Evolutionary conservation across 179 eudicot species (phyloP), one percentile per base, ranked within the genome.

Genomic region (Beta macrorhiza): DNA sequence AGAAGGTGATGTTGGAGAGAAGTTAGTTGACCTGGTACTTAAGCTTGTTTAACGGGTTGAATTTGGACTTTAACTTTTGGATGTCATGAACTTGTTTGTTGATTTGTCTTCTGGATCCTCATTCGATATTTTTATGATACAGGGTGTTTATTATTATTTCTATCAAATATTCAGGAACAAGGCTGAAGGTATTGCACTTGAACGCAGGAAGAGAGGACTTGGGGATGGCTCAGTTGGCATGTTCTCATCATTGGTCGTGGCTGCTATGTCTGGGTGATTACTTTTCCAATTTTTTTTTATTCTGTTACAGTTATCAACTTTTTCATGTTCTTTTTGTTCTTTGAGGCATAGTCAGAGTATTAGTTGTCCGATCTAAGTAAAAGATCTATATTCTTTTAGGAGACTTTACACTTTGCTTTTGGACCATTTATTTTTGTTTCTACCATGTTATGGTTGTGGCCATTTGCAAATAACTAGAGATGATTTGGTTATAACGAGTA

Each of bases 91-190:
- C 7, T 32, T 78, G 61, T 76, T 78, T 77, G 76, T 51, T 67
- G 69, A 62, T 70, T 37, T 75, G 75, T 68, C 79, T 59, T 84
- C 78, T 84, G 82, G 84, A 82, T 84, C 83, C 87, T 87, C 79
- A 72, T 84, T 61, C 81, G 73, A 78, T 75, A 83, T 81, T 89
- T 83, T 86, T 74, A 87, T 90, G 89, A 59, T 85, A 88, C 99
- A 95, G 99, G 99, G 99, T 91, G 99, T 95, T 88, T 95, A 95
- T 87, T 95, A 95, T 90, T 95, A 95, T 91, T 92, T 95, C 95
- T 95, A 95, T 90, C 98, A 93, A 95, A 91, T 95, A 93, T 92
- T 95, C 83, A 92, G 99, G 91, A 92, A 80, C 85, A 93, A 83
- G 87, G 98, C 96, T 79, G 99, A 89, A 90, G 87, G 87, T 77